phyloP scores from a whole-genome alignment of 129 eudicot species.

The Heracleum sosnowskyi region DNA sequence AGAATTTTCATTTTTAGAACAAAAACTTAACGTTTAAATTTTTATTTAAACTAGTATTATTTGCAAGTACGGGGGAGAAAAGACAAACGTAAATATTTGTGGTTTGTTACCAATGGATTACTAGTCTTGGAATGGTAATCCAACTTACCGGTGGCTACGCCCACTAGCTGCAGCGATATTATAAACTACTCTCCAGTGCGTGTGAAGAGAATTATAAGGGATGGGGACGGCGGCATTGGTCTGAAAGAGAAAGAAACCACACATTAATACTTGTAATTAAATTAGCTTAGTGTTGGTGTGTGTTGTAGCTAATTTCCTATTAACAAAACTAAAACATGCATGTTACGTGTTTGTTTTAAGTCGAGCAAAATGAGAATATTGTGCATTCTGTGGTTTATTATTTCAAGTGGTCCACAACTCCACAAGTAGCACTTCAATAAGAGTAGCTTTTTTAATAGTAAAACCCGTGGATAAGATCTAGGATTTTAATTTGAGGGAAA shows the following conservation, averaged over 20 bases:
- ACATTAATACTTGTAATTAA: no score
- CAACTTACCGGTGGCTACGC: neutral
- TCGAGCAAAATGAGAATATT: neutral
- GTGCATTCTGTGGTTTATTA: neutral
- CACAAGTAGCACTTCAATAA: no score
- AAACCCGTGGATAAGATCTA: no score
- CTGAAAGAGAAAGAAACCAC: neutral
- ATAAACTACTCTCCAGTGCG: neutral
- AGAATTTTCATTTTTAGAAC: no score
- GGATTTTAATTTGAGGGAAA: no score
- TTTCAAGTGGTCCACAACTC: neutral
- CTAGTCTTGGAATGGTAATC: no score
- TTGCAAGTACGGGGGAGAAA: no score
- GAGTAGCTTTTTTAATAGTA: no score
- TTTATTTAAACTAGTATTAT: no score
- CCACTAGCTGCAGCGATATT: neutral
- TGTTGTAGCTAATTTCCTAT: neutral
- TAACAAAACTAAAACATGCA: constrained; percentile 7
- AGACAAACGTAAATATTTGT: no score
- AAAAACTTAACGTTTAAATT: no score
- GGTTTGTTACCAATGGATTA: no score
- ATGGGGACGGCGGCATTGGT: neutral
- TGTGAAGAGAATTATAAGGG: neutral
- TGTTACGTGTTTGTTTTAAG: neutral
- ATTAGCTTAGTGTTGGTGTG: neutral